A percentile compares a stretch with the other conserved stretches of the same genome.
Conservation (phyloP, 1,139 yeast species). For the Kodamaea ohmeri region DNA sequence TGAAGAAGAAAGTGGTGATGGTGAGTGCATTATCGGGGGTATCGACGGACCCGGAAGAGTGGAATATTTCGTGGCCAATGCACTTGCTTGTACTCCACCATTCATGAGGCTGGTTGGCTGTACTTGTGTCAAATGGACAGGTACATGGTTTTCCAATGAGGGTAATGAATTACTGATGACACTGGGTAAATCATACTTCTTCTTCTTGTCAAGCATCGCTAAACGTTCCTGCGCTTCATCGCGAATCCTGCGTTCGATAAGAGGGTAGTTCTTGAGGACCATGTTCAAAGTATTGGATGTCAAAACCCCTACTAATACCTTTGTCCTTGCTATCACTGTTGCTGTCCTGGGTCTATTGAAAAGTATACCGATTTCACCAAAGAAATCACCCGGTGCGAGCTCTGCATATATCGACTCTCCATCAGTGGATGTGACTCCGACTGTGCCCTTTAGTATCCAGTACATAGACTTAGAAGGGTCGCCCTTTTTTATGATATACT, state of each 20-base stretch:
- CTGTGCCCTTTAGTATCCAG: constrained; percentile 74
- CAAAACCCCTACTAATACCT: constrained; percentile 63
- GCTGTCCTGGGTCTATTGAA: constrained; percentile 78
- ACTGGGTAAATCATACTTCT: constrained; percentile 24
- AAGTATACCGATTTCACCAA: constrained; percentile 76
- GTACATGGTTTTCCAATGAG: background rate
- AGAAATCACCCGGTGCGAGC: constrained; percentile 63
- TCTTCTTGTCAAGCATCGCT: constrained; percentile 64
- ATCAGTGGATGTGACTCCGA: constrained; percentile 69
- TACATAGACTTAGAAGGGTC: constrained; percentile 78
- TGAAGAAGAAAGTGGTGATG: constrained; percentile 11
- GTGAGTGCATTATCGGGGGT: constrained; percentile 13
- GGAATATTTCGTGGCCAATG: constrained; percentile 16
- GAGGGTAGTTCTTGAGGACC: constrained; percentile 61
- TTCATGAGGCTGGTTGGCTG: constrained; percentile 4
- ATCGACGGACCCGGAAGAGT: constrained; percentile 19
- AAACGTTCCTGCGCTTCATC: constrained; percentile 78
- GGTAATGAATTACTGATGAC: constrained; percentile 8
- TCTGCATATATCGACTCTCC: constrained; percentile 75
- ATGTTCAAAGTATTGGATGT: constrained; percentile 60
- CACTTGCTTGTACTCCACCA: constrained; percentile 17
- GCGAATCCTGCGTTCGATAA: constrained; percentile 63
- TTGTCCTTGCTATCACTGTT: constrained; percentile 69
- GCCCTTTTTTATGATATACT: constrained; percentile 65
- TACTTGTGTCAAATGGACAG: constrained; percentile 1